Base-by-base conservation (phyloP, 2,329 filamentous ascomycete genomes). In the Fusarium sp. region DNA sequence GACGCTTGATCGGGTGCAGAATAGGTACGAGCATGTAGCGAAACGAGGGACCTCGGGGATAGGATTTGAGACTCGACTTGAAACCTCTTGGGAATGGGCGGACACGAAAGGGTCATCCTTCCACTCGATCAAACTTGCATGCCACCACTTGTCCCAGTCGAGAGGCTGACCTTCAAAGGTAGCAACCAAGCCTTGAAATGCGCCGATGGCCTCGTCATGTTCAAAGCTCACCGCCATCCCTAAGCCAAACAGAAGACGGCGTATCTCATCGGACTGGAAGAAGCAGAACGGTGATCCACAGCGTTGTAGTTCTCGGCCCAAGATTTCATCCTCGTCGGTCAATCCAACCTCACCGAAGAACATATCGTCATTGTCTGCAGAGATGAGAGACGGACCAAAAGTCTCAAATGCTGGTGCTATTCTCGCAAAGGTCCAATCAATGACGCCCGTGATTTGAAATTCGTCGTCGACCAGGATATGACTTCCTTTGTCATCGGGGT, bases 401-500 rank as follows among this genome's bases (percentile, higher is more conserved):
- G 68, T 62, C 32, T 71, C 68, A 20, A 62, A 68, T 48, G 61
- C 37, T 16, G 70, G 65, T 35, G 71, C 13, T 39, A 69, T 52
- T 67, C 69, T 69, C 9, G 52, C 48, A 58, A 62, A 68, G 16
- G 54, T 60, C 70, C 72, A 73, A 43, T 71, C 68, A 18, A 73
- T 71, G n/a, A 75, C 60, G 25, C 84, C 84, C 8, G 82, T 85
- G 32, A 87, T 83, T 56, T 84, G 83, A 66, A 80, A 84, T 4
- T 85, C 67, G 5, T 84, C 79, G 63, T 88, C 82, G 1, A 83
- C 80, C 5, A 88, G 76, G 14, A 87, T 79, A 52, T 87, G 84
- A 61, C 85, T 83, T 1, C 83, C 85, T 73, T 87, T 87, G 62
- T 87, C 84, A 60, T 88, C 84, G 6, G 80, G 79, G 71, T 88